Percentiles rank a stretch among this genome's conserved stretches.
Conservation (phyloP, 2,329 filamentous ascomycete species). For the Cladosporium sp. region DNA sequence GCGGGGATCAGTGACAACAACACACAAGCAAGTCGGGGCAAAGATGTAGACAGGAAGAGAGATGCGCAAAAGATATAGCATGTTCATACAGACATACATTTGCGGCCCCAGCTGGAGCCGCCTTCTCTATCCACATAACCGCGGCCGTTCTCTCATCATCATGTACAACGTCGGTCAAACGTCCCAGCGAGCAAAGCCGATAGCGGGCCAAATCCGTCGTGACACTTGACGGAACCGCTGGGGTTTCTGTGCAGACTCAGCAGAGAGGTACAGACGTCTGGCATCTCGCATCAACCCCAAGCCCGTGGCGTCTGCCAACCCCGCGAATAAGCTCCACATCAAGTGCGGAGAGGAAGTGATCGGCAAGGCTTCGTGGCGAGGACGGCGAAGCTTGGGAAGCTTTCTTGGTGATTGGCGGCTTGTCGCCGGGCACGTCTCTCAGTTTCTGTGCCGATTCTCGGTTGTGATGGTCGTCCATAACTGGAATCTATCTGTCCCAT, state of each 20-base stretch:
- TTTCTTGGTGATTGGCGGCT: constrained; percentile 19
- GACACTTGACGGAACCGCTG: background rate
- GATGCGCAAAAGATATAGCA: background rate
- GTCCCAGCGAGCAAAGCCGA: constrained; percentile 17
- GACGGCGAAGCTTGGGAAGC: constrained; percentile 16
- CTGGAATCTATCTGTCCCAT: background rate
- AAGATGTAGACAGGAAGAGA: background rate
- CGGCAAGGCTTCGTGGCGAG: constrained; percentile 15
- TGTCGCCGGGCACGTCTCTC: background rate
- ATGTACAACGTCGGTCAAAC: constrained; percentile 14
- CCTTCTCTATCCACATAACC: constrained; percentile 7
- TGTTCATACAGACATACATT: constrained; percentile 4
- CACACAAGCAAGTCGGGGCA: background rate
- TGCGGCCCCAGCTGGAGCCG: background rate
- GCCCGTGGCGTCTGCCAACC: constrained; percentile 7
- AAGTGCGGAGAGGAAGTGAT: constrained; percentile 10
- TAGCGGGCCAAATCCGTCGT: background rate
- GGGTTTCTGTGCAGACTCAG: background rate
- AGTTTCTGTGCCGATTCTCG: background rate
- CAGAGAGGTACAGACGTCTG: background rate
- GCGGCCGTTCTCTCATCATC: constrained; percentile 10
- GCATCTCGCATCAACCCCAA: constrained; percentile 11
- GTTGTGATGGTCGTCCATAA: background rate
- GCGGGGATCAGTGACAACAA: background rate
- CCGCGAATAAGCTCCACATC: constrained; percentile 16